These are phyloP conservation scores for Leccinum truebloodii DNA, from an alignment of 768 basidiomycete species.

Conservation along the genomic window DNA sequence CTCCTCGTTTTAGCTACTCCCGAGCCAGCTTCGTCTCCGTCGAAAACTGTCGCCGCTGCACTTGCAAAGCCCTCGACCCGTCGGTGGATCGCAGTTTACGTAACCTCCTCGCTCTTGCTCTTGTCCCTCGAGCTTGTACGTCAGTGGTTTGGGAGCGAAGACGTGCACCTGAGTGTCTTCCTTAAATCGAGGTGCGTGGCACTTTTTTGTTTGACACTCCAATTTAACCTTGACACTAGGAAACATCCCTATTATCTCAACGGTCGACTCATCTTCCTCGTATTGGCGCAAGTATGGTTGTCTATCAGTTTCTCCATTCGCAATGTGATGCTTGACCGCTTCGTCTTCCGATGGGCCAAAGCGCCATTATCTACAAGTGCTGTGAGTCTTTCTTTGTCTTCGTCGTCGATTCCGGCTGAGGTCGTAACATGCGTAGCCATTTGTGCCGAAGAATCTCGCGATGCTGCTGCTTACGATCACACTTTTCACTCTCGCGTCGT, in stretches of 20 bases:
- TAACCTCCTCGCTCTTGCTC: constrained; percentile 46
- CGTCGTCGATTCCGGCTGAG: neutral
- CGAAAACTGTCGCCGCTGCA: constrained; percentile 45
- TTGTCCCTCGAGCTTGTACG: constrained; percentile 45
- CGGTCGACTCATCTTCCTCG: constrained; percentile 61
- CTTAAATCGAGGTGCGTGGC: constrained; percentile 62
- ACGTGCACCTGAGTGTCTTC: constrained; percentile 53
- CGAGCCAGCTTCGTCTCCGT: constrained; percentile 53
- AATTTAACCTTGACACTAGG: constrained; percentile 35
- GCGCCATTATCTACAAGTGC: constrained; percentile 12
- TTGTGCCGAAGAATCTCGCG: constrained; percentile 18
- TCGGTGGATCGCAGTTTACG: constrained; percentile 48
- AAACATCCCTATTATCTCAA: constrained; percentile 78
- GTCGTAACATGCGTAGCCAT: constrained; percentile 18
- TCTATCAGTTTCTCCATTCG: constrained; percentile 53
- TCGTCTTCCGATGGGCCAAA: constrained; percentile 47
- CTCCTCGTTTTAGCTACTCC: constrained; percentile 40
- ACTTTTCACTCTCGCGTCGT: constrained; percentile 42
- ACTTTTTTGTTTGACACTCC: too few relatives aligned
- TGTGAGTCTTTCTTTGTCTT: constrained; percentile 16
- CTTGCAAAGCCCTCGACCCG: constrained; percentile 48
- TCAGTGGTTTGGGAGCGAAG: constrained; percentile 29
- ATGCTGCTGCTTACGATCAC: constrained; percentile 38
- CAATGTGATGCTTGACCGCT: constrained; percentile 63
- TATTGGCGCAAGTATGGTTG: constrained; percentile 51